Evolutionary conservation across 2,329 filamentous ascomycete species (phyloP).

Genomic region (Colletotrichum higginsianum): DNA sequence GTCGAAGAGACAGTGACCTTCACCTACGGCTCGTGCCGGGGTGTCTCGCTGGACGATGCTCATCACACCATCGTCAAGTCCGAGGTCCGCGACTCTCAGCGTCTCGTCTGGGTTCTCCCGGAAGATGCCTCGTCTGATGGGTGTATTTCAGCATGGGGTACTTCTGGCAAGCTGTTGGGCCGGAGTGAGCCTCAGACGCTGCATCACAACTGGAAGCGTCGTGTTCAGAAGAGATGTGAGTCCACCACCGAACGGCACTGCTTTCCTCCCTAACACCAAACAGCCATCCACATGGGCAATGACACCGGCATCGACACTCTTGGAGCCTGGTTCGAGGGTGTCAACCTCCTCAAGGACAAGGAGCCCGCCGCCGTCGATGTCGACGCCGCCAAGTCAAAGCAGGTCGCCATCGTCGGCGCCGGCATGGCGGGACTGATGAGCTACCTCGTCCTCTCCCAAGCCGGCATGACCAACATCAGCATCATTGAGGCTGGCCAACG

Average conservation of each 20-base stretch:
- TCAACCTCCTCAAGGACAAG: slow-evolving; percentile 69
- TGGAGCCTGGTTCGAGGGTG: slow-evolving; percentile 78
- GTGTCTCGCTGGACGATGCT: slow-evolving; percentile 36
- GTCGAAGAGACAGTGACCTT: slow-evolving; percentile 44
- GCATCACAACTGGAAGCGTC: slow-evolving; percentile 46
- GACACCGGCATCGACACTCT: slow-evolving; percentile 61
- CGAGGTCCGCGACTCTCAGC: slow-evolving; percentile 43
- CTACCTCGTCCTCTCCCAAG: slow-evolving; percentile 63
- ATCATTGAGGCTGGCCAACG: slow-evolving; percentile 74
- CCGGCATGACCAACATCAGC: slow-evolving; percentile 72
- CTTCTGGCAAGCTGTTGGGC: slow-evolving; percentile 50
- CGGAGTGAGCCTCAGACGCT: slow-evolving; percentile 54
- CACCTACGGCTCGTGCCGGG: slow-evolving; percentile 46
- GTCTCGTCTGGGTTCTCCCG: slow-evolving; percentile 47
- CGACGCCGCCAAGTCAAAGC: slow-evolving; percentile 68
- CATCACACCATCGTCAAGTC: slow-evolving; percentile 44
- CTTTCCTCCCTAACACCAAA: slow-evolving; percentile 44
- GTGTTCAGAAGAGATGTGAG: slow-evolving; percentile 41
- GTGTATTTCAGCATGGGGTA: slow-evolving; percentile 59
- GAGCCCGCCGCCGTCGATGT: slow-evolving; percentile 68
- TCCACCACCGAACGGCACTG: not conserved
- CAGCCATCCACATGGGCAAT: slow-evolving; percentile 63
- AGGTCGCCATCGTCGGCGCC: slow-evolving; percentile 75
- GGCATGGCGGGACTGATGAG: slow-evolving; percentile 78
- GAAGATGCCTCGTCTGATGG: slow-evolving; percentile 48